Evolutionary conservation across 164 flowering plant genomes (phyloP).

Genomic region (Liquidambar formosana): DNA sequence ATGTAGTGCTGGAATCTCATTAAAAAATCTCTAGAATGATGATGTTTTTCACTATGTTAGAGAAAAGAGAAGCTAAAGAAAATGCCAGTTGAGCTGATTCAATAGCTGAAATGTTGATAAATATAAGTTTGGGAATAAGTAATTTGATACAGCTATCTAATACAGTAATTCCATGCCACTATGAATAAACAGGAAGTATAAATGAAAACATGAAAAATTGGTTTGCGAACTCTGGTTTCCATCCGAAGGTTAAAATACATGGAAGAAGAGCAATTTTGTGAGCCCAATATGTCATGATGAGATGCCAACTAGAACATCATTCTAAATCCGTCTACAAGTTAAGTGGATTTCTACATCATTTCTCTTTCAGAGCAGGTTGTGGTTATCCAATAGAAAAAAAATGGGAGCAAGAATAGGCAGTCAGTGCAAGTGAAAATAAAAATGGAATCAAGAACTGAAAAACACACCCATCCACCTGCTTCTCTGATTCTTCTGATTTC

Average conservation of each 20-base stretch:
- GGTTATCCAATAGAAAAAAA: too few species aligned
- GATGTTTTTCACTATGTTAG: neutral
- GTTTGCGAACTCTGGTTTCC: too few species aligned
- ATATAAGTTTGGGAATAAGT: neutral
- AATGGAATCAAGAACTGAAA: constrained; percentile 30
- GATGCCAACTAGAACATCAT: neutral
- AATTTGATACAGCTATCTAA: too few species aligned
- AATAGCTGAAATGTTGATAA: neutral
- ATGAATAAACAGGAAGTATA: too few species aligned
- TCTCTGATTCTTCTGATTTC: constrained; percentile 90
- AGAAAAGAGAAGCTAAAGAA: too few species aligned
- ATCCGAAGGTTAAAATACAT: too few species aligned
- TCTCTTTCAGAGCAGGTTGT: too few species aligned
- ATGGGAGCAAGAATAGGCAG: neutral
- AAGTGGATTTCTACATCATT: too few species aligned
- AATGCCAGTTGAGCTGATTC: neutral
- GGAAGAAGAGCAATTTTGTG: too few species aligned
- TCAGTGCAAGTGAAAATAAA: neutral
- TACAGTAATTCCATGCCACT: too few species aligned
- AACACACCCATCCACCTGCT: constrained; percentile 99
- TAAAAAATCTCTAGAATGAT: neutral
- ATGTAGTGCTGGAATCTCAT: neutral
- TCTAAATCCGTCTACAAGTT: neutral
- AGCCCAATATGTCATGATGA: too few species aligned
- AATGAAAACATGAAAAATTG: neutral